Conservation (phyloP, 257 asterid genomes). For the Lycium barbarum region DNA sequence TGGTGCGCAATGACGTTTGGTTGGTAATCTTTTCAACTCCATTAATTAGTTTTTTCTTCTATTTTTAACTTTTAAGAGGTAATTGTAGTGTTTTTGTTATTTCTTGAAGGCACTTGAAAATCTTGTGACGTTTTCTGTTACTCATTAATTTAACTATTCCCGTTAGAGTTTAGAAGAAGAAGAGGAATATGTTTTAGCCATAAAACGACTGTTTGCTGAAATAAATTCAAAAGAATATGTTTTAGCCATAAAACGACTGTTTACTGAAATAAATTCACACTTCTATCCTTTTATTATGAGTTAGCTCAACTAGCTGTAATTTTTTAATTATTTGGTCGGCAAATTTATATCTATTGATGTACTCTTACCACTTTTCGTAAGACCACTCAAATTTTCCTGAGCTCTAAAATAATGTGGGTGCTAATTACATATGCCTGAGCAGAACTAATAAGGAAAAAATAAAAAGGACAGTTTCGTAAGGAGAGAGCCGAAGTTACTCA, state of each 20-base stretch:
- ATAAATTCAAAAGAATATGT: background rate
- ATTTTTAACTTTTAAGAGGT: background rate
- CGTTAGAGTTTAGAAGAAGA: too few relatives aligned
- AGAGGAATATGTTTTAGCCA: background rate
- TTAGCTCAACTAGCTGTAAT: background rate
- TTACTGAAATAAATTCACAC: background rate
- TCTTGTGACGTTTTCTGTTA: background rate
- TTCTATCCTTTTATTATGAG: background rate
- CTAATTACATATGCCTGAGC: too few relatives aligned
- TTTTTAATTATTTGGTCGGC: background rate
- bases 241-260: background rate
- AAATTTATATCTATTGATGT: background rate
- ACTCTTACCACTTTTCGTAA: background rate
- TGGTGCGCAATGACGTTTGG: constrained; percentile 21
- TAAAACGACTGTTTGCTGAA: background rate
- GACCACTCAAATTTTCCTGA: too few relatives aligned
- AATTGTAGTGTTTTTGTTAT: background rate
- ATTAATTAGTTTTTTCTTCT: background rate
- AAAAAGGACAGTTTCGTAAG: too few relatives aligned
- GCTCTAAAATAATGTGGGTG: too few relatives aligned
- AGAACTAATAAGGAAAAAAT: too few relatives aligned
- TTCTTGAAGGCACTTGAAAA: background rate
- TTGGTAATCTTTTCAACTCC: background rate
- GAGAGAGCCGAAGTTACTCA: too few relatives aligned
- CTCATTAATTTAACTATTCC: too few relatives aligned